Evolutionary conservation across 305 asterid genomes (phyloP), one percentile per base, ranked within the genome.

Genomic region (Solanum hybrid): DNA sequence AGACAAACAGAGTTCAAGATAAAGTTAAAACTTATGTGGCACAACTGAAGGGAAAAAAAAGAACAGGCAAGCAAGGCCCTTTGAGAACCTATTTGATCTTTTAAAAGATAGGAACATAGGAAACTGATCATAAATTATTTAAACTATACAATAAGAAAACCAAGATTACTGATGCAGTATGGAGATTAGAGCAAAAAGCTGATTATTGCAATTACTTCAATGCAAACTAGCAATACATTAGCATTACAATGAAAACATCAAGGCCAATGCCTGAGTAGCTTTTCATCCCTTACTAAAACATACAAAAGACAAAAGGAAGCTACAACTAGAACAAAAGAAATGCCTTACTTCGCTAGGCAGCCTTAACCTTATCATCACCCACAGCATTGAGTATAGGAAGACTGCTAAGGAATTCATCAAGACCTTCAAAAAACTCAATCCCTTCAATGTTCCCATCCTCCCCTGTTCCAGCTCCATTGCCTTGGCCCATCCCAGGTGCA

Each of bases 371-470:
- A 61, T 96, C 99, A 29, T 96, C 98, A 27, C 95, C 96, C 39
- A 93, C 99, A 89, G 90, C 98, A 90, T 92, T 95, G 90, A 97
- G 97, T 90, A 97, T 97, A 9, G 99, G 99, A 90, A 96, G 98
- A 92, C 96, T 95, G 94, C 94, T 97, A 3, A 97, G 94, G 93
- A 96, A 97, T 78, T 97, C 99, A 93, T 97, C 99, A 90, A 97
- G 98, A n/a, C 99, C 99, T 93, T 97, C 99, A 88, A 97, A 97
- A 80, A 97, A 97, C 82, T 95, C 99, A 88, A 91, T 93, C 84
- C 98, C 99, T 93, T 97, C 99, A 77, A 97, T 94, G 89, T 93
- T 96, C 45, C 95, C 98, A 83, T 96, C 99, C 92, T 92, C 97
- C 65, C 98, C 96, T 10, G 95, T 94, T 82, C 92, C 93, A 10